Percentiles rank a stretch among this genome's conserved stretches.
Conservation (phyloP, 2,329 filamentous ascomycete species). For the Zarea fungicola region DNA sequence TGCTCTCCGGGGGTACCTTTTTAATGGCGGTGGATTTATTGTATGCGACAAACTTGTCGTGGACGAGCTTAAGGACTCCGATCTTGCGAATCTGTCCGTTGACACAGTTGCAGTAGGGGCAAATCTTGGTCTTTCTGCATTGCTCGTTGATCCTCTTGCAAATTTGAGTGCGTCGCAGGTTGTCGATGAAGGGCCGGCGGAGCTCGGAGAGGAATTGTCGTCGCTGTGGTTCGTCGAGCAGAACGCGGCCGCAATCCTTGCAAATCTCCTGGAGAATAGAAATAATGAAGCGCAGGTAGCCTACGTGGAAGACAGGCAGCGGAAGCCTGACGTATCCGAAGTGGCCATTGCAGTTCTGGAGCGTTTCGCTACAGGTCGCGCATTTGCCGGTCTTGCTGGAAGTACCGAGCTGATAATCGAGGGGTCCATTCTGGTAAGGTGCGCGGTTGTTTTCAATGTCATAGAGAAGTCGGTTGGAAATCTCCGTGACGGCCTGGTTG, state of each 20-base stretch:
- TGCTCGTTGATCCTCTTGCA: conserved; percentile 85
- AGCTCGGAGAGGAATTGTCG: conserved; percentile 74
- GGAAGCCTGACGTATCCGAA: conserved; percentile 91
- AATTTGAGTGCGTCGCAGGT: conserved; percentile 74
- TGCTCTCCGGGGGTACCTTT: conserved; percentile 77
- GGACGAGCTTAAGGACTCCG: conserved; percentile 85
- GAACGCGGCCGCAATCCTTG: conserved; percentile 80
- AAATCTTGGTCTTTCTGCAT: conserved; percentile 80
- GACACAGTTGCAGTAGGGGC: conserved; percentile 71
- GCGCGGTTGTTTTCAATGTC: conserved; percentile 76
- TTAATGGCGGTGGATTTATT: conserved; percentile 83
- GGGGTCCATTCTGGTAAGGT: conserved; percentile 74
- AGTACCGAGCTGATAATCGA: conserved; percentile 83
- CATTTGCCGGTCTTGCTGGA: conserved; percentile 79
- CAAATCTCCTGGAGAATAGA: conserved; percentile 91
- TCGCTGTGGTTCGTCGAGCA: conserved; percentile 76
- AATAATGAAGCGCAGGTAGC: conserved; percentile 91
- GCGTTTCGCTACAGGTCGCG: conserved; percentile 72
- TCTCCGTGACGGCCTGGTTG: conserved; percentile 89
- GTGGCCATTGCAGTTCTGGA: conserved; percentile 87
- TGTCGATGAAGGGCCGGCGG: conserved; percentile 77
- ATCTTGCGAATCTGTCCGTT: conserved; percentile 93
- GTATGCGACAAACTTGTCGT: conserved; percentile 86
- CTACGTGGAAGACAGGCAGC: conserved; percentile 90
- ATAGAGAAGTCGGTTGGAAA: conserved; percentile 91